Evolutionary conservation across 345 rosid genomes (phyloP).

Genomic region (Acer saccharum): DNA sequence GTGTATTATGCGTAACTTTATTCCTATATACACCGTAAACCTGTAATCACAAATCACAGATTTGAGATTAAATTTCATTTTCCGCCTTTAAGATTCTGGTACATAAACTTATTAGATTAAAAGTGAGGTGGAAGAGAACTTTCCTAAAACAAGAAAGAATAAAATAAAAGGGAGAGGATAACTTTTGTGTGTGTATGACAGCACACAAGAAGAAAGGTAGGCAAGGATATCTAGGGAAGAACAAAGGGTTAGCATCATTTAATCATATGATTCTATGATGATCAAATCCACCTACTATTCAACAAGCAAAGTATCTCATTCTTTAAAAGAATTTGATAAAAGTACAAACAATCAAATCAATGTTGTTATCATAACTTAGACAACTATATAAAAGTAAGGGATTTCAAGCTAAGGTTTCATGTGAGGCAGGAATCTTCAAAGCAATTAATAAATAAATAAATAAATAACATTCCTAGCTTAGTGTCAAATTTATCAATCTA

Average conservation of each 20-base stretch:
- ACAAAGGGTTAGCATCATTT: not conserved
- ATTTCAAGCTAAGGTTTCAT: constrained; percentile 7
- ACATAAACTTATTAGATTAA: too few species aligned
- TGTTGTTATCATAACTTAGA: not conserved
- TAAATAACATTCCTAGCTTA: not conserved
- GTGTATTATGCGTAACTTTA: too few species aligned
- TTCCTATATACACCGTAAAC: too few species aligned
- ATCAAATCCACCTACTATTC: not conserved
- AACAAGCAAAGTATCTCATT: not conserved
- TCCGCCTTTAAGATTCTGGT: too few species aligned
- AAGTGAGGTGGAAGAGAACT: too few species aligned
- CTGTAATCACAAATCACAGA: too few species aligned
- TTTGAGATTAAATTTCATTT: too few species aligned
- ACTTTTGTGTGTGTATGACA: not conserved
- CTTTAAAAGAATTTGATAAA: not conserved
- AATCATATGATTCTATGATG: constrained; percentile 9
- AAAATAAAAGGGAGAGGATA: not conserved
- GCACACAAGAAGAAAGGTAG: not conserved
- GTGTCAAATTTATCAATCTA: constrained; percentile 28
- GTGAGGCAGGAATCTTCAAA: constrained; percentile 15
- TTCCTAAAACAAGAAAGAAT: too few species aligned
- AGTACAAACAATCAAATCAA: constrained; percentile 11
- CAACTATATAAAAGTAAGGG: not conserved
- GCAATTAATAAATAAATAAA: not conserved
- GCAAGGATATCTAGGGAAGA: constrained; percentile 19